Base-by-base conservation (phyloP, 371 early-diverging fungal species). In the Mucor mucedo region DNA sequence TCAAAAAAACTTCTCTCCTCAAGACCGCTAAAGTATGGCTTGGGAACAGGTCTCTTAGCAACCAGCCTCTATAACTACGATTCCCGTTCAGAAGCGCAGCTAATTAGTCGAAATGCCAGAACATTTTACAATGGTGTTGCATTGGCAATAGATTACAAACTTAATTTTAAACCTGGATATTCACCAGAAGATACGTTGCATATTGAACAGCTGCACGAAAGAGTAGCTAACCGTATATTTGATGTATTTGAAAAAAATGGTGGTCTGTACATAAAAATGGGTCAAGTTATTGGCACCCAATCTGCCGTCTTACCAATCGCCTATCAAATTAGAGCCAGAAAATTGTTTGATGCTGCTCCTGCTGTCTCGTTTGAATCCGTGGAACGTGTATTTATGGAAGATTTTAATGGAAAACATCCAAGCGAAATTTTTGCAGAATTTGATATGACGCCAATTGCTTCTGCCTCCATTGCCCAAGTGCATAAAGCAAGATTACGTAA, bases 391-490 rank as follows among this genome's bases (percentile, higher is more conserved):
- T 84, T 97, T 63, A 72, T 66, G 57, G 80, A 85, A 52, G 92
- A 93, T 40, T 86, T 92, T 62, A 44, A 68, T 50, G 86, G 86
- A 14, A 62, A 71, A 14, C 70, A 79, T 7, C 87, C 91, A 0
- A 64, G 80, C 9, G 85, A 91, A 10, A 74, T 93, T 10, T 93
- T 93, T 75, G 71, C 71, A 3, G 83, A 87, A 5, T 95, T 97
- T 68, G 88, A 89, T 16, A 66, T 68, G 33, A 58, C 68, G 28
- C 93, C 96, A 0, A 76, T 94, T 6, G 97, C 96, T 0, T 91
- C 93, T 2, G 97, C 97, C 0, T 95, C 95, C 7, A 93, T 97
- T 59, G 97, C 97, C 0, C 96, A 96, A 67, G 97, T 97, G 4
- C 97, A 97, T 66, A 84, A 84, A 27, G 96, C 95, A 2, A 84